These are phyloP conservation scores for Penicillium soppii DNA, from an alignment of 495 filamentous ascomycete species.

Conservation along the genomic window DNA sequence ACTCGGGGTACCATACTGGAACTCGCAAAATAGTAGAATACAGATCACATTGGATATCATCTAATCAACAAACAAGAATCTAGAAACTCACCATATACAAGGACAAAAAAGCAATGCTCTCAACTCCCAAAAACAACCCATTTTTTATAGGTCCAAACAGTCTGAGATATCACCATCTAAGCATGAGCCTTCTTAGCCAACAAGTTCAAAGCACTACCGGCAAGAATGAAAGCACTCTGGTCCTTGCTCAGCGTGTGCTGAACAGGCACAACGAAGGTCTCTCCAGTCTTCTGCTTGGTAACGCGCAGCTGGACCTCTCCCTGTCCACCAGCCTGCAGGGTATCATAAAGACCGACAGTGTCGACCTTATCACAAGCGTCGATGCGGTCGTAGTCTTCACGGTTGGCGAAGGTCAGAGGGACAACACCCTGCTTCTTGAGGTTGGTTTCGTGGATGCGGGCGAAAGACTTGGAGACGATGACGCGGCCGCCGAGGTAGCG, in stretches of 20 bases:
- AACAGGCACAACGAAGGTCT: constrained; percentile 47
- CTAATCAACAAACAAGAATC: constrained; percentile 21
- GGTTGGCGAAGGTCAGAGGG: constrained; percentile 82
- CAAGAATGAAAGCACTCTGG: constrained; percentile 86
- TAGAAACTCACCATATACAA: constrained; percentile 17
- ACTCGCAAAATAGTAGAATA: constrained; percentile 18
- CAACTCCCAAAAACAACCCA: constrained; percentile 16
- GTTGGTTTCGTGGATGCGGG: constrained; percentile 97
- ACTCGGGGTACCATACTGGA: background rate
- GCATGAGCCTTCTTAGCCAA: constrained; percentile 56
- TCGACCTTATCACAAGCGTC: constrained; percentile 76
- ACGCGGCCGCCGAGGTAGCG: constrained; percentile 86
- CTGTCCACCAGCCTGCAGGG: constrained; percentile 72
- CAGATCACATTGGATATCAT: constrained; percentile 36
- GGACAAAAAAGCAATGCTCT: constrained; percentile 12
- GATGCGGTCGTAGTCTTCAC: constrained; percentile 83
- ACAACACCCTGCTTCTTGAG: constrained; percentile 99
- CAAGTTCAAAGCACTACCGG: constrained; percentile 91
- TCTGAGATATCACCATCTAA: too few species aligned
- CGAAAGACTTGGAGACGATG: constrained; percentile 89
- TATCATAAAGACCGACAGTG: constrained; percentile 80
- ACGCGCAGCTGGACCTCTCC: constrained; percentile 74
- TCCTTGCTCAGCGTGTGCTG: constrained; percentile 80
- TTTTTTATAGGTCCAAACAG: constrained; percentile 13
- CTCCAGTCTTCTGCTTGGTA: constrained; percentile 59